Evolutionary conservation across 345 rosid species (phyloP).

Genomic region (Iberis pinnata): DNA sequence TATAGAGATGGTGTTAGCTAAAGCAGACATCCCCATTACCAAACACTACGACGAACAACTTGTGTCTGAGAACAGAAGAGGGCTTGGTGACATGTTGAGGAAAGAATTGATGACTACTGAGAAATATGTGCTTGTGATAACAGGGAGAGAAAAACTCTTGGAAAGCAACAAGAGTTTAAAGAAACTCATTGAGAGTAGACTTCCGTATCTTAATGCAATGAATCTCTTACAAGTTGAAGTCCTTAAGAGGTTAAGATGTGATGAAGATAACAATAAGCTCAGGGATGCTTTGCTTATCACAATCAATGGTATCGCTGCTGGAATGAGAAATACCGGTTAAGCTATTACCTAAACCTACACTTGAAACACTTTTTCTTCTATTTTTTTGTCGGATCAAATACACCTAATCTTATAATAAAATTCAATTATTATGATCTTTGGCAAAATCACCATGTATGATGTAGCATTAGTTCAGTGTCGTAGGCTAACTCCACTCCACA

Average conservation of each 20-base stretch:
- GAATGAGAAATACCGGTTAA: constrained; percentile 86
- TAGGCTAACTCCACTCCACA: no score
- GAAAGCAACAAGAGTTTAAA: constrained; percentile 73
- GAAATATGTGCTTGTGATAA: constrained; percentile 64
- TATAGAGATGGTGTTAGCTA: constrained; percentile 98
- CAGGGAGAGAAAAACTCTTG: constrained; percentile 65
- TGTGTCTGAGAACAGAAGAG: constrained; percentile 57
- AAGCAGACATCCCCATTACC: constrained; percentile 78
- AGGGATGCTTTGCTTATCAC: constrained; percentile 94
- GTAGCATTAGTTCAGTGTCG: no score
- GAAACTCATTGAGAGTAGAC: constrained; percentile 88
- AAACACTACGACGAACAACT: constrained; percentile 90
- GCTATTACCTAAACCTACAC: no score
- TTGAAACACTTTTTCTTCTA: no score
- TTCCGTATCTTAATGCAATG: constrained; percentile 83
- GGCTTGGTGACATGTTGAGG: constrained; percentile 69
- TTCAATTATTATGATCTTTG: no score
- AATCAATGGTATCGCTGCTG: constrained; percentile 91
- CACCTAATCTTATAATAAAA: no score
- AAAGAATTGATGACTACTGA: constrained; percentile 57
- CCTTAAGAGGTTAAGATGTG: constrained; percentile 78
- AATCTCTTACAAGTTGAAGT: constrained; percentile 86
- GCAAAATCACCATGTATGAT: no score
- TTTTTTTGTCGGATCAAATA: no score
- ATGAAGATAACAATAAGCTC: constrained; percentile 71